Conservation (phyloP, 495 filamentous ascomycete species). For the Aspergillus sclerotiicarbonarius region DNA sequence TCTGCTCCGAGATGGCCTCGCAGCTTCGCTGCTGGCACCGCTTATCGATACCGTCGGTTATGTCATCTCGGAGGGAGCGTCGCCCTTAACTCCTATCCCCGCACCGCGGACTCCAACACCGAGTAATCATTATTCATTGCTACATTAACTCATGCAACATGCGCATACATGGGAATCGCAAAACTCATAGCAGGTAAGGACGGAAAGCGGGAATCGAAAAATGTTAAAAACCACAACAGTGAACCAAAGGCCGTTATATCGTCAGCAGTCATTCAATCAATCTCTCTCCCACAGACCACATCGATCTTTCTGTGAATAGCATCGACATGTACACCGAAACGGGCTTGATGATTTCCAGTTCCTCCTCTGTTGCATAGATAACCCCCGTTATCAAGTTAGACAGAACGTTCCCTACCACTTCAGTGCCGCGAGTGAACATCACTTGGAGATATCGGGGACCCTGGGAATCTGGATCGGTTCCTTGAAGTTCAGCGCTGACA, state of each 20-base stretch:
- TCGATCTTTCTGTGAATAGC: not conserved
- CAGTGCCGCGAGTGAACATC: not conserved
- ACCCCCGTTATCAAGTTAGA: not conserved
- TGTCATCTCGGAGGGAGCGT: constrained; percentile 13
- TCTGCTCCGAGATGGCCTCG: not conserved
- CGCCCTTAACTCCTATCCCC: constrained; percentile 17
- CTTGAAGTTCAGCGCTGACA: not conserved
- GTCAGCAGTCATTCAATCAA: not conserved
- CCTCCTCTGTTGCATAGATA: not conserved
- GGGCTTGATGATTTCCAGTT: not conserved
- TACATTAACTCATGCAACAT: no score
- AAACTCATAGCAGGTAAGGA: not conserved
- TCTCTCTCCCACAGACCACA: not conserved
- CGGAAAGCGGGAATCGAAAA: no score
- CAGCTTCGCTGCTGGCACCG: not conserved
- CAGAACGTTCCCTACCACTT: not conserved
- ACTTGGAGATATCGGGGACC: not conserved
- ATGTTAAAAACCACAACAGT: not conserved
- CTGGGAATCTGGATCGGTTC: no score
- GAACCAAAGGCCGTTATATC: not conserved
- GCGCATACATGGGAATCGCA: no score
- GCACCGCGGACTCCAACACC: not conserved
- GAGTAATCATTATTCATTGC: not conserved
- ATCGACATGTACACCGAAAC: not conserved
- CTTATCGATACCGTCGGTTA: constrained; percentile 19